Base-by-base conservation (phyloP, 257 asterid species). In the Coffea eugenioides region DNA sequence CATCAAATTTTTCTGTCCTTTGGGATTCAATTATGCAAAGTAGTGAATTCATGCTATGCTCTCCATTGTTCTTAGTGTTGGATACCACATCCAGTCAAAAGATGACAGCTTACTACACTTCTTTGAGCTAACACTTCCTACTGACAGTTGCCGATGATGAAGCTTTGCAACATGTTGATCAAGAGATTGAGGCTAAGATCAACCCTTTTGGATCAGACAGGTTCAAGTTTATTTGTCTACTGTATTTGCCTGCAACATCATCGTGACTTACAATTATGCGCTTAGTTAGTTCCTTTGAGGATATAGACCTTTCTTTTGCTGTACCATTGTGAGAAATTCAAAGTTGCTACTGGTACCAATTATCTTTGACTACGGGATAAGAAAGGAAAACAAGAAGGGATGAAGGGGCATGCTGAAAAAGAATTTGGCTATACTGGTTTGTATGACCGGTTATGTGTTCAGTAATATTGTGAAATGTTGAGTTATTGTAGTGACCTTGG, bases 131-230 rank as follows among this genome's bases (percentile, higher is more conserved):
- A 91, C 88, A 71, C 74, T 43, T 76, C 49, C 18, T 57, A 41
- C 83, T 74, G 59, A 83, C 99, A 96, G 99, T 94, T 86, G 84
- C 86, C 74, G 99, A 96, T 75, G 98, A 90, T 86, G 96, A 91
- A 81, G 99, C 95, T 76, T 83, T 96, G 80, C 94, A 87, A 69
- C 96, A 96, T 82, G 94, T 94, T 84, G 89, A 88, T 88, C 94
- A 79, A 85, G 97, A 94, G 90, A 84, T 96, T 85, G 98, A 94
- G 84, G 97, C 99, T 78, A 96, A 96, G 93, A 81, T 88, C 81
- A 91, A 92, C 45, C 87, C 88, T 46, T 87, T 94, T 85, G 96
- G 90, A 78, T 86, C 93, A 56, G 98, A 94, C 90, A 96, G 97
- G 99, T 96, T 80, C 69, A 52, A 21, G 36, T 71, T 16, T 76